Evolutionary conservation across 2,329 filamentous ascomycete genomes (phyloP), one percentile per base, ranked within the genome.

Genomic region (Cordyceps fumosorosea): DNA sequence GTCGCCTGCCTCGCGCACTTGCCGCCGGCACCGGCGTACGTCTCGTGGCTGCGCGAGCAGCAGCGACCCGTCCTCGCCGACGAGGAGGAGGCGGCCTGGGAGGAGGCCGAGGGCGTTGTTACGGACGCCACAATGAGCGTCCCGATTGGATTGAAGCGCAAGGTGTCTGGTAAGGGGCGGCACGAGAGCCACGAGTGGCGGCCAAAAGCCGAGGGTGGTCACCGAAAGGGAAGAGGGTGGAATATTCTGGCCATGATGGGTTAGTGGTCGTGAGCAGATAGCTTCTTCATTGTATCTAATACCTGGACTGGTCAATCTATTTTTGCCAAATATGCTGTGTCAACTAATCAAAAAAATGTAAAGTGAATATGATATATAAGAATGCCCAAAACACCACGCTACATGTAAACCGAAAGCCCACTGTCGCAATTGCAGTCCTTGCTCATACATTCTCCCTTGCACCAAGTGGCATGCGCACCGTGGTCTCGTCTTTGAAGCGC

Each of bases 401-500:
- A 20, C 53, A 53, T 55, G 18, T 48, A 51, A 59, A 51, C 37
- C 16, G 42, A 32, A 62, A 56, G 32, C 50, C 50, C 34, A 37
- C 42, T 52, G 18, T 61, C 42, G 34, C 32, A 48, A 29, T 29
- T 45, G 32, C 42, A 56, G 42, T 16, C 34, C 11, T 29, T 29
- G 29, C 32, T 68, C 65, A 77, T 52, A 75, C 68, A 66, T 80
- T 82, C 58, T 77, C 68, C 65, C 75, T 75, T 56, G 71, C 70
- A 3, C 78, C 79, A 56, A 84, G 66, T n/a, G 81, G 80, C 70
- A 71, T 75, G 24, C 80, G 76, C 63, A 86, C 84, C 22, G 82
- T 78, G 61, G 84, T 81, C 60, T 85, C 83, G 69, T 91, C 89
- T 69, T 70, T 70, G 68, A 77, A 95, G 45, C 90, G 79, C 62